Conservation (phyloP, 164 flowering plant species). For the Tinospora cordifolia region DNA sequence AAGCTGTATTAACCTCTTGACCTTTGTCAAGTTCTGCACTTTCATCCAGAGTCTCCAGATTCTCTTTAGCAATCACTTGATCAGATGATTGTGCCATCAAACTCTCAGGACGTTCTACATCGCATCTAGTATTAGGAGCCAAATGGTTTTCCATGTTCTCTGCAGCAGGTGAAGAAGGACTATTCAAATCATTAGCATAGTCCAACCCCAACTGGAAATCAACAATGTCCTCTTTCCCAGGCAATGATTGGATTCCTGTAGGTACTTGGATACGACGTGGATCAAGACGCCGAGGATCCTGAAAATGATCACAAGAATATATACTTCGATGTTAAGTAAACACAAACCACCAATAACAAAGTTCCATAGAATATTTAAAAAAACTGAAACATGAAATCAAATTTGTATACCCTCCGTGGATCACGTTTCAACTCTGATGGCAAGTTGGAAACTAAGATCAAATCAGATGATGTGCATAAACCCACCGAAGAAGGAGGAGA, state of each 20-base stretch:
- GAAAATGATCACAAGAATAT: constrained; percentile 17
- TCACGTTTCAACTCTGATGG: constrained; percentile 73
- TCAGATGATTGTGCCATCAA: constrained; percentile 24
- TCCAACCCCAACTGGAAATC: constrained; percentile 34
- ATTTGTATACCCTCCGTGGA: constrained; percentile 69
- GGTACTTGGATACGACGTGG: constrained; percentile 60
- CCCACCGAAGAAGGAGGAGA: constrained; percentile 28
- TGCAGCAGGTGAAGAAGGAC: constrained; percentile 23
- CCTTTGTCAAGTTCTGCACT: constrained; percentile 22
- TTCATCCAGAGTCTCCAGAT: constrained; percentile 24
- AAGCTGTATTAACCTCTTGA: constrained; percentile 25
- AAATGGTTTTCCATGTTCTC: constrained; percentile 28
- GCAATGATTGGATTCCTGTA: constrained; percentile 29
- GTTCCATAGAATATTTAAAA: background rate
- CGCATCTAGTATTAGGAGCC: constrained; percentile 28
- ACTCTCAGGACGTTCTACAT: constrained; percentile 27
- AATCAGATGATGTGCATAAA: constrained; percentile 34
- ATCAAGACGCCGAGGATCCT: constrained; percentile 98
- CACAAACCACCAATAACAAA: background rate
- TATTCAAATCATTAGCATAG: constrained; percentile 25
- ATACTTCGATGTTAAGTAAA: background rate
- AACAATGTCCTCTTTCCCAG: constrained; percentile 38
- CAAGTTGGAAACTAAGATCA: constrained; percentile 21
- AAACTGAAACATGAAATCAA: background rate
- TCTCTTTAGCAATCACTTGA: constrained; percentile 25